Conservation (phyloP, 2,329 filamentous ascomycete genomes). For the Fusarium setosum region DNA sequence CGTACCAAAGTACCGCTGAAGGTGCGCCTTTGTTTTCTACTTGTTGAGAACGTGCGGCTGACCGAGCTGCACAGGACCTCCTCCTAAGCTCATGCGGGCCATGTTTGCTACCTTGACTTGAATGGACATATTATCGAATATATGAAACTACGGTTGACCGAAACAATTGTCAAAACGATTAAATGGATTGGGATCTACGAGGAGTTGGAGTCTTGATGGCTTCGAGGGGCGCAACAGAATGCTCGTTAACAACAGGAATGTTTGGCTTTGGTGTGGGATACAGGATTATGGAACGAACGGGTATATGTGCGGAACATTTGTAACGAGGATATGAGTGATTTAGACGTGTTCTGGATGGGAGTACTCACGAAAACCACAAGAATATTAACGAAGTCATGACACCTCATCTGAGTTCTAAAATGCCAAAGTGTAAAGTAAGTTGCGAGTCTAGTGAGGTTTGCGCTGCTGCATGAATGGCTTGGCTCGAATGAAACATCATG, state of each 20-base stretch:
- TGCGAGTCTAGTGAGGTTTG: too few relatives aligned
- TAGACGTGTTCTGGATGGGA: conserved; percentile 25
- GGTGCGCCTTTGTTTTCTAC: conserved; percentile 54
- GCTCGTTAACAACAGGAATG: conserved; percentile 26
- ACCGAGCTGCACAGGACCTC: conserved; percentile 64
- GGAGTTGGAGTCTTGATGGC: conserved; percentile 16
- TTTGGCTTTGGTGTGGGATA: conserved; percentile 6
- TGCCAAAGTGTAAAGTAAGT: not conserved
- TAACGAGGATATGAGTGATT: conserved; percentile 11
- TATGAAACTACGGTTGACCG: not conserved
- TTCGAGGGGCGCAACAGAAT: conserved; percentile 8
- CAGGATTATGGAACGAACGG: not conserved
- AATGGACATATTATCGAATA: conserved; percentile 29
- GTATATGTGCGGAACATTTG: conserved; percentile 15
- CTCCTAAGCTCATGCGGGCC: conserved; percentile 71
- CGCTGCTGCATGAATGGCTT: not conserved
- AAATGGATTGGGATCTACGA: conserved; percentile 19
- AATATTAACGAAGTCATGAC: conserved; percentile 34
- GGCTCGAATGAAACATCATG: not conserved
- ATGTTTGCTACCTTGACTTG: conserved; percentile 79
- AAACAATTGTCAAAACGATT: conserved; percentile 4
- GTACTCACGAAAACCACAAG: conserved; percentile 30
- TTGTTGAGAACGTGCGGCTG: conserved; percentile 43
- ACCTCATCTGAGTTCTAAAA: not conserved
- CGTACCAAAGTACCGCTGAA: conserved; percentile 76